Conservation (phyloP, 2,329 filamentous ascomycete species). For the Cercospora beticola region DNA sequence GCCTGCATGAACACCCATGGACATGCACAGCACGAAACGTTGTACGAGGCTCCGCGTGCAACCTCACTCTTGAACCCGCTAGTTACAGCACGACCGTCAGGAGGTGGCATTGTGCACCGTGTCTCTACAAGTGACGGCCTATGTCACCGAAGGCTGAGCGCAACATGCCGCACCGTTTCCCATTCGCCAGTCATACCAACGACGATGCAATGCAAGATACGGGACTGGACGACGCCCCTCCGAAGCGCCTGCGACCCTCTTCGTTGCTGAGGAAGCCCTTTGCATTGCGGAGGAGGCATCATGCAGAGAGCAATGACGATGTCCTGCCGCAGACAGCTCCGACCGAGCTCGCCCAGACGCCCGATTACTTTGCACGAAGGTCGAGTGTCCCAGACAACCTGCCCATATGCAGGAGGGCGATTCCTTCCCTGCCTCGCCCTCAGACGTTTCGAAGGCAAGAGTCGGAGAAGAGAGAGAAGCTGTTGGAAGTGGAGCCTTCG, state of each 20-base stretch:
- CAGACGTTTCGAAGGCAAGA: slow-evolving; percentile 80
- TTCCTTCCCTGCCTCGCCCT: slow-evolving; percentile 72
- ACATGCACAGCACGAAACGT: slow-evolving; percentile 12
- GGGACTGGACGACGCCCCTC: slow-evolving; percentile 25
- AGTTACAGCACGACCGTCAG: neutral
- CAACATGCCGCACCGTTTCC: slow-evolving; percentile 37
- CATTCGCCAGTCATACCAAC: slow-evolving; percentile 31
- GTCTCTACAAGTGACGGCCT: slow-evolving; percentile 16
- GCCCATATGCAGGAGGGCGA: slow-evolving; percentile 40
- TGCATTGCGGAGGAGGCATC: slow-evolving; percentile 32
- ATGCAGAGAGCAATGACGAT: slow-evolving; percentile 17
- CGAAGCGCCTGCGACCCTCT: slow-evolving; percentile 23
- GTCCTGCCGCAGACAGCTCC: slow-evolving; percentile 26
- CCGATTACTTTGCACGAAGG: slow-evolving; percentile 24
- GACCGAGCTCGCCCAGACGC: slow-evolving; percentile 33
- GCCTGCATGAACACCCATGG: slow-evolving; percentile 23
- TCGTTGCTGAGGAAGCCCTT: slow-evolving; percentile 28
- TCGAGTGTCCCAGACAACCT: slow-evolving; percentile 28
- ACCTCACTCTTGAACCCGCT: slow-evolving; percentile 11
- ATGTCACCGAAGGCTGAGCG: slow-evolving; percentile 6
- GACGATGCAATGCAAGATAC: slow-evolving; percentile 26
- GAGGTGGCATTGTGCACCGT: neutral
- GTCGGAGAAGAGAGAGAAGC: slow-evolving; percentile 73
- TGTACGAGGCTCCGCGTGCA: slow-evolving; percentile 21
- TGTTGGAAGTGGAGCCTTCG: slow-evolving; percentile 65